Base-by-base conservation (phyloP, 23 red algal species). In the Gracilariopsis chorda region DNA sequence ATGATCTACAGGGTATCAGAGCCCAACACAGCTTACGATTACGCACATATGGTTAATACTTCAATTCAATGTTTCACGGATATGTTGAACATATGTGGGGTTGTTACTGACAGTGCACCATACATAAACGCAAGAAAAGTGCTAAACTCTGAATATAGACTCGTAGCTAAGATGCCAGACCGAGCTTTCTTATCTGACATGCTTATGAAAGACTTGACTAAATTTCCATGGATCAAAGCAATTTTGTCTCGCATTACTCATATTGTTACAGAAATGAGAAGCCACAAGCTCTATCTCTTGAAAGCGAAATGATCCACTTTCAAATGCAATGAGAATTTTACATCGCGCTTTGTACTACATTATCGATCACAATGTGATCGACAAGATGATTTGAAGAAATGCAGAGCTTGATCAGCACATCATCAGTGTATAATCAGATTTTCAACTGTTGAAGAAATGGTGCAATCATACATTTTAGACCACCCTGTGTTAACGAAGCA, bases 91-190 rank as follows among this genome's bases (percentile, higher is more conserved):
- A 60, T 81, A 55, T 81, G 45, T 16, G 77, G 45, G 21, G 51
- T 81, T 28, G 52, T 52, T n/a, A 81, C 48, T 81, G 77, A 81
- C 77, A 81, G 30, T 81, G 51, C 77, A 14, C 35, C 24, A 56
- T 1, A 28, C 25, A 23, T 58, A 29, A 81, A 51, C 4, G 51
- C 77, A 3, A 46, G 77, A 28, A 56, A 59, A 2, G 29, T 16
- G 27, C 47, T 81, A 28, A 62, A 45, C 46, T 25, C 36, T 10
- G 59, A 81, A 36, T 81, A 58, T 52, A 37, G 29, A 4, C 17
- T 27, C 25, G 1, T 81, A 24, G 77, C 59, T 25, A 51, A 33
- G 32, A 59, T 81, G 32, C 45, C 55, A 27, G 47, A 81, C 48
- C 77, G 59, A 56, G 51, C 46, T 49, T 4, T 57, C 32, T 1